Evolutionary conservation across 2,329 filamentous ascomycete genomes (phyloP).

Genomic region (Alternaria viburni): DNA sequence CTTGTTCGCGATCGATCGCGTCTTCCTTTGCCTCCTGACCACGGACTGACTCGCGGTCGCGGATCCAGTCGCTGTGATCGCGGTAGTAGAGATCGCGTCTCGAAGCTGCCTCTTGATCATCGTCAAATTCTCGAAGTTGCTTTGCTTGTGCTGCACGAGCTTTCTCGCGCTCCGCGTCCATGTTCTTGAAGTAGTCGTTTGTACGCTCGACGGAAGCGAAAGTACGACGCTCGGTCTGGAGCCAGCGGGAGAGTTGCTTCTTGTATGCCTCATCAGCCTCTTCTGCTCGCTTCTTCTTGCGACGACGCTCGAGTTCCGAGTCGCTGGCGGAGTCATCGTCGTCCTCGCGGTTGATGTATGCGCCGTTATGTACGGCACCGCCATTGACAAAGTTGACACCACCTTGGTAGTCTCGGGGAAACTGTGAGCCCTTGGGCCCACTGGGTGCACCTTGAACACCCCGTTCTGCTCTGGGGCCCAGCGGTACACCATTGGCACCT

Average conservation of each 20-base stretch:
- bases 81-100: slow-evolving; percentile 84
- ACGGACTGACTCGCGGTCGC: slow-evolving; percentile 77
- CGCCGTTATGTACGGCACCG: slow-evolving; percentile 66
- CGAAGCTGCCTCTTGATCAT: slow-evolving; percentile 78
- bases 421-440: slow-evolving; percentile 69
- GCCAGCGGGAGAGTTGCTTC: slow-evolving; percentile 88
- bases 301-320: slow-evolving; percentile 78
- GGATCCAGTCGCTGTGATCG: slow-evolving; percentile 83
- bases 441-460: slow-evolving; percentile 77
- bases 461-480: slow-evolving; percentile 70
- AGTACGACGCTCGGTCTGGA: slow-evolving; percentile 83
- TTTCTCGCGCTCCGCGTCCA: slow-evolving; percentile 69
- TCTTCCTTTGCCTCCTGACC: slow-evolving; percentile 77
- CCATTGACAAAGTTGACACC: slow-evolving; percentile 85
- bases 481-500: slow-evolving; percentile 75
- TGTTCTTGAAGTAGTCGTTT: slow-evolving; percentile 77
- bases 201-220: slow-evolving; percentile 87
- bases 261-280: slow-evolving; percentile 82
- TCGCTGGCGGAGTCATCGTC: slow-evolving; percentile 90
- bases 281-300: slow-evolving; percentile 71
- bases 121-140: slow-evolving; percentile 82
- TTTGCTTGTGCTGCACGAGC: slow-evolving; percentile 72
- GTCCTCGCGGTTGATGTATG: slow-evolving; percentile 69
- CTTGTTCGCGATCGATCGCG: slow-evolving; percentile 79
- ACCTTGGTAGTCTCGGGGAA: slow-evolving; percentile 75